Base-by-base conservation (phyloP, 441 rosid species). In the Pelargonium myrrhifolium region DNA sequence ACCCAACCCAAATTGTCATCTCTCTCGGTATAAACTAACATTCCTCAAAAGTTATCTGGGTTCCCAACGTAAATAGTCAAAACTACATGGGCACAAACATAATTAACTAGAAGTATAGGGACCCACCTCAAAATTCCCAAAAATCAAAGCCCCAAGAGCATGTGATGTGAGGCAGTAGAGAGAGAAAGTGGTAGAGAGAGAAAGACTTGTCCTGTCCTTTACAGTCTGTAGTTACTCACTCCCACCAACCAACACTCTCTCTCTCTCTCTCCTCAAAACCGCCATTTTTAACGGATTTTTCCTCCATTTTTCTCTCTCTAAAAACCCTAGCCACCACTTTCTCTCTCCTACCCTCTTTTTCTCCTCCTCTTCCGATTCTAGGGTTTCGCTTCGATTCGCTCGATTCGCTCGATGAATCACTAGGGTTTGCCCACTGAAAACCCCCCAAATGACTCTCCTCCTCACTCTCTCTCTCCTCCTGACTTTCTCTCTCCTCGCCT, bases 361-460 rank as follows among this genome's bases (percentile, higher is more conserved):
- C 20, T 39, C 74, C 62, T 64, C 62, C 68, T 49, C 62, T 66
- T 55, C 70, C 28, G 45, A 40, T 49, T 58, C 71, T 55, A 56
- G 63, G 68, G 47, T 42, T 59, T 24, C 15, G n/a, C n/a, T 64
- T 31, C 37, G 68, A 39, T 55, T 62, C 7, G 10, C n/a, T 15
- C 67, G 65, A 31, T 62, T 61, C 7, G 68, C 45, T 70, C 68
- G 24, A 78, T 76, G 81, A 60, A 67, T 62, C 40, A 3, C 35
- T 74, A 68, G 71, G 70, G 31, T 68, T 69, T 63, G n/a, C 20
- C 1, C 60, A 40, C 6, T 40, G 35, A 5, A 14, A 40, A n/a
- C n/a, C 42, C 66, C 42, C 66, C 81, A 81, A 76, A 90, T 90
- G 96, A 81, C 73, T 81, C 74, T 72, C 67, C 63, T 69, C 58